Percentiles rank a stretch among this genome's conserved stretches.
phyloP scores from a whole-genome alignment of 2,329 filamentous ascomycete species.

The Laburnicola sp. region DNA sequence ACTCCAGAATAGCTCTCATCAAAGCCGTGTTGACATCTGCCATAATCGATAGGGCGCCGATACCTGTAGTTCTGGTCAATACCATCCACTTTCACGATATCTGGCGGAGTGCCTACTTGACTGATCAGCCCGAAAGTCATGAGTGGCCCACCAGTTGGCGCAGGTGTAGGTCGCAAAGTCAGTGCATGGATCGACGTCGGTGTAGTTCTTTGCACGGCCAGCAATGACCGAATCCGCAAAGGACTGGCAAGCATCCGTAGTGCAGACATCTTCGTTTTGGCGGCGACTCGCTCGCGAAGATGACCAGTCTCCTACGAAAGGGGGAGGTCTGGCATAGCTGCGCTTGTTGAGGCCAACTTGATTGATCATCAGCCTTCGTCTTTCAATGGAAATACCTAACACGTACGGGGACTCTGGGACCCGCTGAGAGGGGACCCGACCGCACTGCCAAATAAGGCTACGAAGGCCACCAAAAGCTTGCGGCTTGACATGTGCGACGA shows the following conservation, averaged over 20 bases:
- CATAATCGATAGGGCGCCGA: conserved; percentile 10
- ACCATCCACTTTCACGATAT: background rate
- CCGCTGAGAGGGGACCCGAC: conserved; percentile 1
- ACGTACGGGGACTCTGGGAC: background rate
- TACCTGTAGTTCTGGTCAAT: conserved; percentile 2
- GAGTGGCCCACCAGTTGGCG: conserved; percentile 64
- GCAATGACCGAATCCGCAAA: conserved; percentile 11
- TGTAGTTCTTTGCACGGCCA: conserved; percentile 49
- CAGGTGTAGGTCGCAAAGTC: conserved; percentile 68
- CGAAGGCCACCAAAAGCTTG: conserved; percentile 2
- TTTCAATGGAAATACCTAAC: background rate
- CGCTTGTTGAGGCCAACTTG: conserved; percentile 6
- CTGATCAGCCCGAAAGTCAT: conserved; percentile 66
- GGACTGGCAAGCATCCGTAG: conserved; percentile 8
- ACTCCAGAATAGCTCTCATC: conserved; percentile 64
- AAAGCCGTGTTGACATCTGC: conserved; percentile 30
- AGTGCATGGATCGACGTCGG: conserved; percentile 64
- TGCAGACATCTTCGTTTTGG: conserved; percentile 6
- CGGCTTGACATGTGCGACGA: conserved; percentile 1
- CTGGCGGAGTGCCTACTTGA: conserved; percentile 54
- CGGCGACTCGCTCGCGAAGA: conserved; percentile 3
- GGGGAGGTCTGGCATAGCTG: conserved; percentile 2
- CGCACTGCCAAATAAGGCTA: conserved; percentile 3
- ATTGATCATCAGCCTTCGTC: background rate
- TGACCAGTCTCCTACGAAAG: conserved; percentile 8